phyloP scores from a whole-genome alignment of 305 asterid genomes.

The Stenogyne calaminthoides region DNA sequence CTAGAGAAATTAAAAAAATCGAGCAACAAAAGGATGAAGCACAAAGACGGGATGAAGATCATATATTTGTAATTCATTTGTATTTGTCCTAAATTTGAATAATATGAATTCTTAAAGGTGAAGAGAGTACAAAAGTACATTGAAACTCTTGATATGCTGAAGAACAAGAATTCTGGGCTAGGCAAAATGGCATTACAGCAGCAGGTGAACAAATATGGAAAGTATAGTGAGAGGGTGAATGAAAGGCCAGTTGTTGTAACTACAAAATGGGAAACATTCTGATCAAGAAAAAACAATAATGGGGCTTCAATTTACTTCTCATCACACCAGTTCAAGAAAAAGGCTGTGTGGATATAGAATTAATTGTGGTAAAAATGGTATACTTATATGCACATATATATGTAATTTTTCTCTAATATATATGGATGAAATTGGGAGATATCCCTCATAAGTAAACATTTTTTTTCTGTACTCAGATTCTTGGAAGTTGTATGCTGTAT shows the following conservation, averaged over 20 bases:
- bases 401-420: conserved; percentile 13
- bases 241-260: conserved; percentile 53
- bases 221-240: conserved; percentile 33
- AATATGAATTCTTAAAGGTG: conserved; percentile 52
- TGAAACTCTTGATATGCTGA: conserved; percentile 74
- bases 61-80: no score
- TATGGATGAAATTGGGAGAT: conserved; percentile 28
- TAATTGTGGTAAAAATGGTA: conserved; percentile 19
- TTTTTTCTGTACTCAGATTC: conserved; percentile 21
- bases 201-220: conserved; percentile 40
- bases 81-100: not conserved
- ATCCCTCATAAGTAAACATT: conserved; percentile 1
- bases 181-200: conserved; percentile 39
- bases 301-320: not conserved
- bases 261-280: conserved; percentile 80
- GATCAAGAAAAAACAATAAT: conserved; percentile 19
- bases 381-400: conserved; percentile 19
- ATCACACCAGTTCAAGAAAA: no score
- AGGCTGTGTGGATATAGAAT: no score
- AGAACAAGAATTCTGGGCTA: conserved; percentile 54
- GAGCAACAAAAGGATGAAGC: no score
- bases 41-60: no score
- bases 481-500: conserved; percentile 24
- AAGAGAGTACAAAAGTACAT: conserved; percentile 86
- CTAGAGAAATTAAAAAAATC: no score